These are phyloP conservation scores for Candida ovalis DNA, from an alignment of 805 yeast species.

Conservation along the genomic window DNA sequence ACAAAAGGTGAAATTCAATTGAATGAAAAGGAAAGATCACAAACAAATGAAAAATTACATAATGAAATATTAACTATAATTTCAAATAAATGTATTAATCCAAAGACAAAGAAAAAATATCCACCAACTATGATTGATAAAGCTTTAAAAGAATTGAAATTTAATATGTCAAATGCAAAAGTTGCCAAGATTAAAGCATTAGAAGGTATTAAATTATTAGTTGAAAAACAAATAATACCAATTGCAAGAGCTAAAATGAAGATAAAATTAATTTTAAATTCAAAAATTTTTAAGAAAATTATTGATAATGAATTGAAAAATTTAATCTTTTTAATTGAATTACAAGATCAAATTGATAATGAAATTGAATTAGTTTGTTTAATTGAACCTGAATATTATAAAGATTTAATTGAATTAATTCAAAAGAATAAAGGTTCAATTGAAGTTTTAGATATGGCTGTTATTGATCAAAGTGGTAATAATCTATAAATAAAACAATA, in stretches of 20 bases:
- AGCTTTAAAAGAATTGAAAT: slow-evolving; percentile 71
- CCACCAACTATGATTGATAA: slow-evolving; percentile 94
- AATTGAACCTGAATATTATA: slow-evolving; percentile 82
- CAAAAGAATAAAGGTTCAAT: slow-evolving; percentile 60
- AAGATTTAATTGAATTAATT: slow-evolving; percentile 62
- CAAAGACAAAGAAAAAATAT: slow-evolving; percentile 82
- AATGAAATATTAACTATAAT: slow-evolving; percentile 81
- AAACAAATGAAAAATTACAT: slow-evolving; percentile 46
- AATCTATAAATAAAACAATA: slow-evolving; percentile 8
- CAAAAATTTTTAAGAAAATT: slow-evolving; percentile 46
- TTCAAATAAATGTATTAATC: slow-evolving; percentile 88
- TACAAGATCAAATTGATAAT: slow-evolving; percentile 13
- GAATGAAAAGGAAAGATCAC: slow-evolving; percentile 88
- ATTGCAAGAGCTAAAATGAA: slow-evolving; percentile 95
- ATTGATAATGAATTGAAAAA: slow-evolving; percentile 30
- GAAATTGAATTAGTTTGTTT: slow-evolving; percentile 45
- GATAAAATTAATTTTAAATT: slow-evolving; percentile 57
- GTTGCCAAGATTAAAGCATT: slow-evolving; percentile 81
- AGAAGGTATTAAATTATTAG: slow-evolving; percentile 80
- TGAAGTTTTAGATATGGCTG: slow-evolving; percentile 88
- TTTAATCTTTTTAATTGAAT: slow-evolving; percentile 34
- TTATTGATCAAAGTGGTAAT: slow-evolving; percentile 55
- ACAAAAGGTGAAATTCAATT: slow-evolving; percentile 92
- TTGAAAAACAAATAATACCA: slow-evolving; percentile 80
- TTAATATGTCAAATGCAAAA: slow-evolving; percentile 59